Base-by-base conservation (phyloP, 2,329 filamentous ascomycete genomes). In the Trichoderma harzianum region DNA sequence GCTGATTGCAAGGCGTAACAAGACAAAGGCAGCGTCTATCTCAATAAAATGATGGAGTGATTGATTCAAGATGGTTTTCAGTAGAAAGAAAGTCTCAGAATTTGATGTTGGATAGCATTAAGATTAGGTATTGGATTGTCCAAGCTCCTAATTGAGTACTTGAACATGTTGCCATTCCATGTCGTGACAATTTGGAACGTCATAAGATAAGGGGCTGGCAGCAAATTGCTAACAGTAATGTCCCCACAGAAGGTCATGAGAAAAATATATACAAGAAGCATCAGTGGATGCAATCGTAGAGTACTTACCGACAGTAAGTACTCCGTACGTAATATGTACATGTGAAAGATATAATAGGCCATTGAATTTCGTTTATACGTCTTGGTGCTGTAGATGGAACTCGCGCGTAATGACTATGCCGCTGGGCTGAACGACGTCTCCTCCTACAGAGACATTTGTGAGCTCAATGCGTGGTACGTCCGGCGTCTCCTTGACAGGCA, bases 381-480 rank as follows among this genome's bases (percentile, higher is more conserved):
- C 61, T 64, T 69, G 70, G 30, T 62, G 58, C 32, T 72, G 58
- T 30, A 73, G 53, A 55, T 36, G 67, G 14, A 72, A 47, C 39
- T 73, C 72, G 16, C 57, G 68, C 14, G 72, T 73, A n/a, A 73
- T 53, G 34, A 72, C 12, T 32, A 73, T 73, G n/a, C 66, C 67
- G 14, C 47, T 69, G 5, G 57, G 24, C 14, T 64, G 36, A 3
- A 34, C 39, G n/a, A 51, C 47, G 7, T 39, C 39, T 57, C 47
- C 34, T 7, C 21, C 57, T 7, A 18, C 32, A 28, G 70, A 24
- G 30, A 70, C n/a, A 12, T 57, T 57, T 11, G 12, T 24, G 32
- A 73, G 66, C 24, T 73, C 71, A 36, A 72, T 51, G 3, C 72
- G 47, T 16, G 71, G 26, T 32, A 30, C 28, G 8, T 63, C 34